Conservation (phyloP, 2,329 filamentous ascomycete genomes). For the Sclerotinia trifoliorum region DNA sequence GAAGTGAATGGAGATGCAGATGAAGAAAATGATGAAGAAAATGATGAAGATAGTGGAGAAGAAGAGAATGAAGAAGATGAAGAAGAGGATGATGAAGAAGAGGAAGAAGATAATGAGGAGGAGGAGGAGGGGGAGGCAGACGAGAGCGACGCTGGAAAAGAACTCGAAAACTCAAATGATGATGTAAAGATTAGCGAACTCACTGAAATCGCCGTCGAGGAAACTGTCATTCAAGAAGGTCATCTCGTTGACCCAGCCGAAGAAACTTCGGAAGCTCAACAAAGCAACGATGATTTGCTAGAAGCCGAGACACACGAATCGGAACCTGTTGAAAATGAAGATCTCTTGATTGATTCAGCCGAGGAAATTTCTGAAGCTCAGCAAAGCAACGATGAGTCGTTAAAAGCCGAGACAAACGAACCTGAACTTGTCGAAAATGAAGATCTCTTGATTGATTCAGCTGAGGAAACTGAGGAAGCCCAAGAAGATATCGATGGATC, state of each 20-base stretch:
- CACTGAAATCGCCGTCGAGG: conserved; percentile 11
- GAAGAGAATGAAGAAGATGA: conserved; percentile 8
- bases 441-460: conserved; percentile 29
- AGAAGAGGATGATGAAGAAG: conserved; percentile 20
- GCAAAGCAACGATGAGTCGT: conserved; percentile 16
- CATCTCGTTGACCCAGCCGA: neutral
- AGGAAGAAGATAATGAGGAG: conserved; percentile 18
- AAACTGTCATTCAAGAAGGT: conserved; percentile 12
- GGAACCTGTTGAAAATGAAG: conserved; percentile 29
- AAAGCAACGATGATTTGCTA: conserved; percentile 21
- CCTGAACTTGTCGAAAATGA: conserved; percentile 29
- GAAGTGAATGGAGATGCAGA: conserved; percentile 23
- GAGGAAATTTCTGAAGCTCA: neutral
- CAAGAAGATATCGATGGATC: conserved; percentile 10
- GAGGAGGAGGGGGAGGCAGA: conserved; percentile 20
- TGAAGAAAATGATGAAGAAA: conserved; percentile 24
- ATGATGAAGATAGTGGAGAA: conserved; percentile 18
- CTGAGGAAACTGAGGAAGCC: neutral
- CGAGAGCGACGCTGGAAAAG: neutral
- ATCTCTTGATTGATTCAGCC: conserved; percentile 29
- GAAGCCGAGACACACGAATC: conserved; percentile 28
- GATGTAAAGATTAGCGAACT: neutral
- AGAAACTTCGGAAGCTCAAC: neutral
- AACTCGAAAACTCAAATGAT: neutral
- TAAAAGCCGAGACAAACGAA: conserved; percentile 29